These are phyloP conservation scores for Phytopythium montanum DNA, from an alignment of 352 stramenopile genomes.

Conservation along the genomic window DNA sequence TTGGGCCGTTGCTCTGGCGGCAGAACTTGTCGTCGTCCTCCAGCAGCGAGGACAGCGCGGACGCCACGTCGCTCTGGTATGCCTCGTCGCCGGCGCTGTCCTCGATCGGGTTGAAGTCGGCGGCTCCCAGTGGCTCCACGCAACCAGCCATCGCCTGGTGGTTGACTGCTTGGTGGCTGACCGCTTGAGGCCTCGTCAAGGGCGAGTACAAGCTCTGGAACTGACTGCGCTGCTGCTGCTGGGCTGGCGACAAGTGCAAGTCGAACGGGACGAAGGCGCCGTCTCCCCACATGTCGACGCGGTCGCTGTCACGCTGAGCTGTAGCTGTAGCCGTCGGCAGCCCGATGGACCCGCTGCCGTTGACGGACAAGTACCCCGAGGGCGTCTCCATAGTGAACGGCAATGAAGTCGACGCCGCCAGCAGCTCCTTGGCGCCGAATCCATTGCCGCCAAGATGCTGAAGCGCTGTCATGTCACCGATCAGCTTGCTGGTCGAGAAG, in stretches of 20 bases:
- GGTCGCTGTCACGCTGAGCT: not conserved
- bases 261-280: not conserved
- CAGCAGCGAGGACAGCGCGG: slow-evolving; percentile 9
- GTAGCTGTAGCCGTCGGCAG: not conserved
- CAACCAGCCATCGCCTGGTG: not conserved
- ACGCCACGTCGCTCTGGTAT: slow-evolving; percentile 2
- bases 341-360: not conserved
- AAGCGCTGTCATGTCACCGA: not conserved
- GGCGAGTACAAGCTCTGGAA: not conserved
- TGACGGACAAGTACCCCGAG: not conserved
- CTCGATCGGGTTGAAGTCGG: not conserved
- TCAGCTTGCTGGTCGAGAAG: not conserved
- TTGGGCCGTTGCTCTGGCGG: not conserved
- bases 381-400: not conserved
- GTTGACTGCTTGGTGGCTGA: not conserved
- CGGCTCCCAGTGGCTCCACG: not conserved
- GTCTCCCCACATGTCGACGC: not conserved
- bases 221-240: not conserved
- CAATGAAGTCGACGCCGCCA: not conserved
- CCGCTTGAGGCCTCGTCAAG: not conserved
- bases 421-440: not conserved
- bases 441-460: not conserved
- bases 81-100: not conserved
- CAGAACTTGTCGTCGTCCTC: slow-evolving; percentile 9
- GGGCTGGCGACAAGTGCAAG: not conserved